Evolutionary conservation across 192 early-diverging fungal species (phyloP).

Genomic region (Phycomyces blakesleeanus): DNA sequence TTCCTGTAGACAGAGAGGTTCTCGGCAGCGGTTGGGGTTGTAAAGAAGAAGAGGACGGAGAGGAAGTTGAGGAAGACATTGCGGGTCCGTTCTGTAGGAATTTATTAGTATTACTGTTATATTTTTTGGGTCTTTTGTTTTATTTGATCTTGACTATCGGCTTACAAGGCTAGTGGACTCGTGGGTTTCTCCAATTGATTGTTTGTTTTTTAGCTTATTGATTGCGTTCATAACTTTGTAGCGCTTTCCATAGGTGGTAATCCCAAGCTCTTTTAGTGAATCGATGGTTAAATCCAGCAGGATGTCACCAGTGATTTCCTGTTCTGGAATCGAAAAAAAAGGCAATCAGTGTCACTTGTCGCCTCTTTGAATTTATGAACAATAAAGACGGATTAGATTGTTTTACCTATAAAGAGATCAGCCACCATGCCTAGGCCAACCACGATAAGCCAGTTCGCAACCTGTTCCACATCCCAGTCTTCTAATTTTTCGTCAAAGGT

Average conservation of each 20-base stretch:
- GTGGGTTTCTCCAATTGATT: too few species aligned
- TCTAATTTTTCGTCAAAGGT: constrained; percentile 34
- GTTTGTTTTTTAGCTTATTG: constrained; percentile 35
- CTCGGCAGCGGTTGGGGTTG: neutral
- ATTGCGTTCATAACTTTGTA: constrained; percentile 67
- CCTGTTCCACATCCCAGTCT: constrained; percentile 54
- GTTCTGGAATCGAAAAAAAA: constrained; percentile 37
- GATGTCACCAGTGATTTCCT: constrained; percentile 65
- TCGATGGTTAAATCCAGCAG: constrained; percentile 59
- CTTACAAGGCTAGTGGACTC: too few species aligned
- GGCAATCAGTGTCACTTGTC: neutral
- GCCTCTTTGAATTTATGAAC: neutral
- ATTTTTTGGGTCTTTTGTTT: too few species aligned
- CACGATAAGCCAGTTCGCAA: constrained; percentile 53
- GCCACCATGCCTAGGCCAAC: constrained; percentile 47
- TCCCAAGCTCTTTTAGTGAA: constrained; percentile 63
- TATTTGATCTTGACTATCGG: too few species aligned
- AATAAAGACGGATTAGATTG: neutral
- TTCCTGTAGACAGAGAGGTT: constrained; percentile 12
- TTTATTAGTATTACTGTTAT: too few species aligned
- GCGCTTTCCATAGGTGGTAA: constrained; percentile 59
- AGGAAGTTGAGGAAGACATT: too few species aligned
- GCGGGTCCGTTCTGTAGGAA: too few species aligned
- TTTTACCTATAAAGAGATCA: constrained; percentile 50
- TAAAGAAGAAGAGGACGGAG: neutral